Conservation (phyloP, 148 eudicot species). For the Heliamphora exappendiculata region DNA sequence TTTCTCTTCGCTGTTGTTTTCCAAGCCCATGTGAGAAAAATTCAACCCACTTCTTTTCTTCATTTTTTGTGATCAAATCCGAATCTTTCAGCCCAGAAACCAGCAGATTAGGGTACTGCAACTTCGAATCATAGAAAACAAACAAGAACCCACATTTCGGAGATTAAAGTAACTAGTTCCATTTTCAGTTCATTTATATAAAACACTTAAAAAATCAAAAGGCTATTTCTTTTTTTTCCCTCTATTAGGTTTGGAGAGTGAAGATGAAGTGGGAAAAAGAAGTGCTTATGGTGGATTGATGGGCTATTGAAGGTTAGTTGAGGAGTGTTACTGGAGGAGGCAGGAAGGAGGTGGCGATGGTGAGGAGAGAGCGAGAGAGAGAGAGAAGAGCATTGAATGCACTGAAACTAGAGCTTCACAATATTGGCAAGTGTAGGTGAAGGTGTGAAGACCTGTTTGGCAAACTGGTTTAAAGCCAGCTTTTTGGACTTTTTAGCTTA, state of each 20-base stretch:
- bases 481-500: too few relatives aligned
- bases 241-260: neutral
- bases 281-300: neutral
- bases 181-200: neutral
- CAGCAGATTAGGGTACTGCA: neutral
- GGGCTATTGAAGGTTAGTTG: neutral
- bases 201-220: neutral
- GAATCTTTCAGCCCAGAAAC: too few relatives aligned
- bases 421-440: conserved; percentile 46
- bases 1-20: conserved; percentile 7
- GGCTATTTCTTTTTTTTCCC: neutral
- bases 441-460: too few relatives aligned
- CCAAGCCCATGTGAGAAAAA: neutral
- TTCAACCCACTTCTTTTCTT: neutral
- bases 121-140: neutral
- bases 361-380: conserved; percentile 17
- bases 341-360: conserved; percentile 17
- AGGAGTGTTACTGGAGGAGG: conserved; percentile 12
- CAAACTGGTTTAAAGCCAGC: too few relatives aligned
- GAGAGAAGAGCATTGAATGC: conserved; percentile 14
- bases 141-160: neutral
- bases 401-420: conserved; percentile 1
- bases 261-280: neutral
- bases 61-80: too few relatives aligned
- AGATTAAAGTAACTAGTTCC: neutral